These are phyloP conservation scores for Lentithecium fluviatile DNA, from an alignment of 495 filamentous ascomycete genomes.

Conservation along the genomic window DNA sequence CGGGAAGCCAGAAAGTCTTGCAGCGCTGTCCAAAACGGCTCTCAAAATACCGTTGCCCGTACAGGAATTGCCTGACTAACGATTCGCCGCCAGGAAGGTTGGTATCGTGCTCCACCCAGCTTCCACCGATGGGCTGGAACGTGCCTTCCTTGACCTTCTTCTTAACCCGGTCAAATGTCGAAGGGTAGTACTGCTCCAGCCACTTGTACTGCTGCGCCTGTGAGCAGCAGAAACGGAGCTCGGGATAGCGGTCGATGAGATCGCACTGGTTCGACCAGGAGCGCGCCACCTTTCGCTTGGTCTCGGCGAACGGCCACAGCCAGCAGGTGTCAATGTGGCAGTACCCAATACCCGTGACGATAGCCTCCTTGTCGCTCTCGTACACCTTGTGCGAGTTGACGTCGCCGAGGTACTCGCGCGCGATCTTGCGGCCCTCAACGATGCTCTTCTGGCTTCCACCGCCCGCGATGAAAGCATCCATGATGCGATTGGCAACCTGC, in stretches of 20 bases:
- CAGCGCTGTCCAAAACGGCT: constrained; percentile 87
- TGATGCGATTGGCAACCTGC: constrained; percentile 79
- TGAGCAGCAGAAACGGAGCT: constrained; percentile 86
- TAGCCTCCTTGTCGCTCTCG: constrained; percentile 63
- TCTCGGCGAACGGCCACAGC: constrained; percentile 99
- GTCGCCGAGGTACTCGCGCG: constrained; percentile 74
- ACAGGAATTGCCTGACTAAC: constrained; percentile 89
- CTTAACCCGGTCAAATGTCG: constrained; percentile 85
- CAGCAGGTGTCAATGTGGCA: constrained; percentile 98
- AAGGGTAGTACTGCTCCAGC: constrained; percentile 85
- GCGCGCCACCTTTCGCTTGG: constrained; percentile 91
- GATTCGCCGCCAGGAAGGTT: constrained; percentile 96
- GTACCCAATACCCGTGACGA: constrained; percentile 88
- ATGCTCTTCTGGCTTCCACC: constrained; percentile 73
- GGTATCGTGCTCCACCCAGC: constrained; percentile 98
- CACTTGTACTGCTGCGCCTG: constrained; percentile 98
- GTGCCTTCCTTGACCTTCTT: constrained; percentile 81
- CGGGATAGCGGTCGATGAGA: constrained; percentile 89
- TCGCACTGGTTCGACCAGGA: constrained; percentile 97
- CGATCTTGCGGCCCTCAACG: constrained; percentile 74
- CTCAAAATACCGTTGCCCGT: constrained; percentile 92
- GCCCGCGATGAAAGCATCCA: constrained; percentile 81
- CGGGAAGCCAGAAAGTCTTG: constrained; percentile 93
- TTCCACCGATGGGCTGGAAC: constrained; percentile 94
- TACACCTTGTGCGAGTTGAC: constrained; percentile 86